Evolutionary conservation across 805 yeast species (phyloP), one percentile per base, ranked within the genome.

Genomic region (Wickerhamomyces subpelliculosus): DNA sequence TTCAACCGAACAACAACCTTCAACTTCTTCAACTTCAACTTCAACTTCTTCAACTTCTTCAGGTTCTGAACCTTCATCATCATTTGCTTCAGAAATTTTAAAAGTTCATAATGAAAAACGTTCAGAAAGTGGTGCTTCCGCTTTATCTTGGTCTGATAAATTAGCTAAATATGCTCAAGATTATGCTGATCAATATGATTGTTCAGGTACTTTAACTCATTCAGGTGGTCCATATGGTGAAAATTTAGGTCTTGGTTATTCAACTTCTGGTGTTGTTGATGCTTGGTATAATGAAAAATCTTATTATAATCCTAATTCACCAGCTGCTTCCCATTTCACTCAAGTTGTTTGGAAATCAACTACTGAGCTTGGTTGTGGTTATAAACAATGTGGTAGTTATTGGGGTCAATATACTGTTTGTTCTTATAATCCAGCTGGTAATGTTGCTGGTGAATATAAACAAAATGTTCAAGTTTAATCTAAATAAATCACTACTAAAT

Each of bases 271-370:
- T 28, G 68, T 83, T 19, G 84, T 82, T 32, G 73, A 73, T 36
- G 90, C 86, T 22, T 84, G 95, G 95, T 85, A 82, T 68, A 61
- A 68, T 47, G 95, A 84, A 61, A 73, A 78, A 49, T 45, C 55
- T 32, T 42, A 60, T 23, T 84, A 81, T 64, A 61, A 71, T 54
- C 77, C 69, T 61, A 54, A 68, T 21, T 64, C 63, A 47, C 77
- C 79, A 24, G 65, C 61, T 11, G 76, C 88, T 32, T 90, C 90
- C 34, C 95, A 86, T 60, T 86, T 84, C 66, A 84, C 95, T 23
- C 94, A 84, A 61, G 53, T 82, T 25, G 73, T 84, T 20, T 84
- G 94, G 94, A 73, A 73, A 44, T 50, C 68, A 8, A 63, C 83
- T 29, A 61, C 74, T 8, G 60, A 72, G 46, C 49, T 86, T 13